These are phyloP conservation scores for Monilinia laxa DNA, from an alignment of 2,329 filamentous ascomycete genomes.

Conservation along the genomic window DNA sequence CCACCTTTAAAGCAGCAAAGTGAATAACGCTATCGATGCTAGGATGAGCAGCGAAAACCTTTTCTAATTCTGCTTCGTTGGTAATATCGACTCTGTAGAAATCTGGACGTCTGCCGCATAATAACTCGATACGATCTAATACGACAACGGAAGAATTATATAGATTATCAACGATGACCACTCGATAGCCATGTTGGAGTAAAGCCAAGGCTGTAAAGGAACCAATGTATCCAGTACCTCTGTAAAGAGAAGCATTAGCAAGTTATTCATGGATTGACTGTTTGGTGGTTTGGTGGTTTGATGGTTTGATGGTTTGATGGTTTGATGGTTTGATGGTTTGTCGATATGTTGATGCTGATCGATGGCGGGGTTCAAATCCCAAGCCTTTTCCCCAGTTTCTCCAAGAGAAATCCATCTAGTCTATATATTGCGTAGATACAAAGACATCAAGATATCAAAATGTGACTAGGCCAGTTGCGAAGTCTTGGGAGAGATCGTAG, in stretches of 20 bases:
- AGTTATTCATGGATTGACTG: constrained; percentile 18
- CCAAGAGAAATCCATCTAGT: constrained; percentile 1
- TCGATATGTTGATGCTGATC: neutral
- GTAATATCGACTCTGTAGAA: constrained; percentile 90
- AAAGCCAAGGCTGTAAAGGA: constrained; percentile 93
- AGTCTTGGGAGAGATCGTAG: neutral
- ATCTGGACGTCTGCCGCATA: constrained; percentile 80
- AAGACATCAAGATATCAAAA: neutral
- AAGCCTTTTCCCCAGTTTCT: constrained; percentile 11
- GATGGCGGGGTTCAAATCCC: constrained; percentile 25
- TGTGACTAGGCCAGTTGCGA: no score
- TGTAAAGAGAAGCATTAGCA: constrained; percentile 33
- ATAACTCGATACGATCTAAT: constrained; percentile 91
- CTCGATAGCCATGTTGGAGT: constrained; percentile 91
- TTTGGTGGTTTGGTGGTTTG: no score
- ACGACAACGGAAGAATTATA: constrained; percentile 95
- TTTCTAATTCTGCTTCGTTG: constrained; percentile 77
- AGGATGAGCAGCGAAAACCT: constrained; percentile 84
- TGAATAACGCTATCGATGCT: constrained; percentile 98
- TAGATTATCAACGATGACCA: constrained; percentile 92
- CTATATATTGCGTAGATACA: no score
- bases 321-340: neutral
- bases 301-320: neutral
- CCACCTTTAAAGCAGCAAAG: constrained; percentile 93
- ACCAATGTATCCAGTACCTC: constrained; percentile 98